Evolutionary conservation across 768 basidiomycete genomes (phyloP), one percentile per base, ranked within the genome.

Genomic region (Trametes cingulata): DNA sequence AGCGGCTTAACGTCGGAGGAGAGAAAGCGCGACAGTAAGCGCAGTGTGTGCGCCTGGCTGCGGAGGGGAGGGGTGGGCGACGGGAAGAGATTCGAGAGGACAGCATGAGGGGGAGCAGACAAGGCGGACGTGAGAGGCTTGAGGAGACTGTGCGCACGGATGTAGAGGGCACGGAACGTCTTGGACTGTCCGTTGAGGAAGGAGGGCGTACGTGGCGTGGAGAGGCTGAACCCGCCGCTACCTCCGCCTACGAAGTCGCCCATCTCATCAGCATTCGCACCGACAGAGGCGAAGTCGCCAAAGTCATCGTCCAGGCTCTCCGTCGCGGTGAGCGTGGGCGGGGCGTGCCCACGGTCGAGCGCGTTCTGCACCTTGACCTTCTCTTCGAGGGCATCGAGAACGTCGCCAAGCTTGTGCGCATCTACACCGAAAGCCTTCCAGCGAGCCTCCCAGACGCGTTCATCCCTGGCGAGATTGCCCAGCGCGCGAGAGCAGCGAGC

Each of bases 251-350:
- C 74, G 48, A 82, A 81, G 62, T 81, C 78, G 22, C 77, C 80
- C 72, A 84, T 76, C 61, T 82, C 81, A 7, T 75, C 81, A 4
- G 72, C 68, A 6, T 68, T 65, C 4, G 72, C 60, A 20, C 67
- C 64, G 49, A 63, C 67, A 36, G 69, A 81, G 80, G 88, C 82
- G 69, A 94, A 93, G 69, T 95, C 93, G 3, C 93, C 95, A 74
- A 96, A 96, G 24, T 93, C 93, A 66, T 95, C 92, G 61, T 93
- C 89, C 41, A 77, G 72, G 39, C 85, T 84, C 52, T 81, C 76
- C 15, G 87, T 84, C 10, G 80, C 67, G 10, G 29, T 10, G 27
- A 88, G 81, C 1, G 83, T 85, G 1, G 90, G 83, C 17, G 88
- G 85, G 12, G 79, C 81, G 15, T 74, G 76, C 0, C 79, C 75